phyloP scores from a whole-genome alignment of 352 stramenopile species.

The Nothophytophthora sp. region DNA sequence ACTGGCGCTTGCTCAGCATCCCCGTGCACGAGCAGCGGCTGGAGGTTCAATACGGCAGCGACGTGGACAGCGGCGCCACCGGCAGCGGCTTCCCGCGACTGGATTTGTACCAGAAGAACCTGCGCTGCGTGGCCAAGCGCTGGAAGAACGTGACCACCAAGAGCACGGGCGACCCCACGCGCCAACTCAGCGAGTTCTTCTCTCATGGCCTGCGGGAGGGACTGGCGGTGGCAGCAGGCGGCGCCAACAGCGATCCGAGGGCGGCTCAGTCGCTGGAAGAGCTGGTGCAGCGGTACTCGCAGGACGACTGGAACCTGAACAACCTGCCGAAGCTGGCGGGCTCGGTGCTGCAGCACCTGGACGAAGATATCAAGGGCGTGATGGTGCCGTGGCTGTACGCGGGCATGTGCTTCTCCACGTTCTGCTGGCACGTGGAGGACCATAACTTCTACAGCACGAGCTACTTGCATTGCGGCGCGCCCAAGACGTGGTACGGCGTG shows the following conservation, averaged over 20 bases:
- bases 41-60: slow-evolving; percentile 92
- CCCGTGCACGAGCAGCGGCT: slow-evolving; percentile 75
- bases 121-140: slow-evolving; percentile 52
- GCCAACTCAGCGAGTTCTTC: slow-evolving; percentile 52
- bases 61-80: slow-evolving; percentile 86
- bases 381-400: slow-evolving; percentile 99
- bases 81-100: slow-evolving; percentile 87
- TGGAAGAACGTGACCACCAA: slow-evolving; percentile 48
- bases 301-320: slow-evolving; percentile 98
- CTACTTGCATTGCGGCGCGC: slow-evolving; percentile 97
- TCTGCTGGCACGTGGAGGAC: slow-evolving; percentile 99
- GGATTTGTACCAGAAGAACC: slow-evolving; percentile 55
- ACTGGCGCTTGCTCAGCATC: slow-evolving; percentile 88
- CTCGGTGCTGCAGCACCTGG: slow-evolving; percentile 95
- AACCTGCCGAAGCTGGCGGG: slow-evolving; percentile 95
- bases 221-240: slow-evolving; percentile 15
- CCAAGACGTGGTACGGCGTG: slow-evolving; percentile 99
- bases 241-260: slow-evolving; percentile 13
- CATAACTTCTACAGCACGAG: slow-evolving; percentile 99
- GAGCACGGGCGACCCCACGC: slow-evolving; percentile 26
- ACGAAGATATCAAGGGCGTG: slow-evolving; percentile 98
- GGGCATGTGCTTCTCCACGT: slow-evolving; percentile 98
- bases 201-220: slow-evolving; percentile 46
- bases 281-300: slow-evolving; percentile 71
- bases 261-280: slow-evolving; percentile 41